Base-by-base conservation (phyloP, 75 land plant species). In the Cryptomeria japonica region DNA sequence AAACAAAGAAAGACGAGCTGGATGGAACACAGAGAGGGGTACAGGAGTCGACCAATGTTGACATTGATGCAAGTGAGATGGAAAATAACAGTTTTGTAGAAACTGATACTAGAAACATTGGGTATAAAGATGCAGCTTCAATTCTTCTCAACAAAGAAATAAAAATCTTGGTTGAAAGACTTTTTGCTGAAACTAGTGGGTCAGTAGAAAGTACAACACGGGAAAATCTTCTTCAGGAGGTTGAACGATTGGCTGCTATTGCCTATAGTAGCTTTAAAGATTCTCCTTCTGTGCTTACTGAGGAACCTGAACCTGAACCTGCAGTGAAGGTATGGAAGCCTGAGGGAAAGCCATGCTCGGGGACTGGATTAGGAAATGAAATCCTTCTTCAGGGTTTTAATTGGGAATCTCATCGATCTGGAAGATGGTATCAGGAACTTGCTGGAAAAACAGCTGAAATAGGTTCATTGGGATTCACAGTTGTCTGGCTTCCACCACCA, bases 361-460 rank as follows among this genome's bases (percentile, higher is more conserved):
- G 96, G 32, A 95, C 95, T 31, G 96, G 96, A 31, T 86, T 93
- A 36, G 96, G 96, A 12, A 90, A 89, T 86, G 96, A 95, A 84
- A 90, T 95, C 42, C 85, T 95, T 56, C 92, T 95, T 87, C 97
- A 96, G 92, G 97, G 97, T 18, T 96, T 96, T 86, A 96, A 96
- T 85, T 96, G 98, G 98, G 98, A 96, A 84, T 95, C 97, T 84
- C 92, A 96, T 89, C 95, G 94, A 90, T 95, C 95, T 44, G 96
- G 96, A 87, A 93, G 87, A 90, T 96, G 98, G 98, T 96, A 94
- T 89, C 31, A 68, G 86, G 90, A 92, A 83, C 93, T 96, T 31
- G 72, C 86, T 68, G 93, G 88, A 53, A 96, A 93, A 88, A 96
- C 90, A 44, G 83, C 85, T 32, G 91, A 93, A 85, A 86, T 96